Conservation (phyloP, 495 filamentous ascomycete species). For the Tuber brumale region DNA sequence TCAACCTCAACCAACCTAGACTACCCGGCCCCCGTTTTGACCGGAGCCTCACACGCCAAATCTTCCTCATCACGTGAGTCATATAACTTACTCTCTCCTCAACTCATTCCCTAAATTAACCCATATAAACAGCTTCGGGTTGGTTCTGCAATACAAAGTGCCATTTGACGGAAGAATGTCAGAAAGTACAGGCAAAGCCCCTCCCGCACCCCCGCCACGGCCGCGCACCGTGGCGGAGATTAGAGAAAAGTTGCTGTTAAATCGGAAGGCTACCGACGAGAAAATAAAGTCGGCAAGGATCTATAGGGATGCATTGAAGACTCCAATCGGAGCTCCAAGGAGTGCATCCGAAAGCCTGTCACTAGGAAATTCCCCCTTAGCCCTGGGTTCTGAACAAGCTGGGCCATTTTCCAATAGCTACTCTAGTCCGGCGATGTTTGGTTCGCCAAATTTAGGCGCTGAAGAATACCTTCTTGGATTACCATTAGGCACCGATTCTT, state of each 20-base stretch:
- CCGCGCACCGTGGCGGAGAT: not conserved
- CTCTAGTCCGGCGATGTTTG: constrained; percentile 9
- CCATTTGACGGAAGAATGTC: not conserved
- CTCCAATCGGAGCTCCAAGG: not conserved
- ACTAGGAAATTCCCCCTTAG: not conserved
- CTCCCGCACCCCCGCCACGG: not conserved
- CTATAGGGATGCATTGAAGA: not conserved
- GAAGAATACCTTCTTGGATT: constrained; percentile 35
- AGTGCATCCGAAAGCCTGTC: constrained; percentile 2
- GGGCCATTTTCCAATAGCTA: not conserved
- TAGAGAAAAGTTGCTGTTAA: constrained; percentile 5
- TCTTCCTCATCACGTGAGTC: constrained; percentile 1
- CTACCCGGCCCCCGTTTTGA: not conserved
- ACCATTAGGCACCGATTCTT: constrained; percentile 27
- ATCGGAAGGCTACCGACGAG: constrained; percentile 6
- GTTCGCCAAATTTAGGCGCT: constrained; percentile 20
- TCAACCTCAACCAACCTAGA: not conserved
- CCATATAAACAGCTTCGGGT: not conserved
- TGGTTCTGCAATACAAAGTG: not conserved
- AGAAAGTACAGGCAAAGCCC: not conserved
- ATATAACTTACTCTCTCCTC: not conserved
- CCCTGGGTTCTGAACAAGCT: not conserved
- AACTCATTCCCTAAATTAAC: not conserved
- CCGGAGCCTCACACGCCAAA: not conserved
- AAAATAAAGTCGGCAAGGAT: not conserved